These are phyloP conservation scores for Aspergillus neotritici DNA, from an alignment of 2,329 filamentous ascomycete species.

Conservation along the genomic window DNA sequence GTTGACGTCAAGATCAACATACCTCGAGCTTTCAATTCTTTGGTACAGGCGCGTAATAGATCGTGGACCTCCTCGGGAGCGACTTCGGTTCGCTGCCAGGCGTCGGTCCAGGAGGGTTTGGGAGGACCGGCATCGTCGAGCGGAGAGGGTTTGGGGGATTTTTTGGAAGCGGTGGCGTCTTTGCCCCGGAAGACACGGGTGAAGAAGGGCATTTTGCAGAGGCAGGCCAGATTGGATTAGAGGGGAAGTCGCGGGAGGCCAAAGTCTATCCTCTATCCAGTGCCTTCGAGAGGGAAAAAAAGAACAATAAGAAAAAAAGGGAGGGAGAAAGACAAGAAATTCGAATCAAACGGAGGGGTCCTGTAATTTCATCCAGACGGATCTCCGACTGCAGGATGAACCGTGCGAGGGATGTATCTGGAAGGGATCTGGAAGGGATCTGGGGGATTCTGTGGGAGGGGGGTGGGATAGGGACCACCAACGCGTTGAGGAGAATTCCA, in stretches of 20 bases:
- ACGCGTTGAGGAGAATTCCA: no score
- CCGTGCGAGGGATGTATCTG: no score
- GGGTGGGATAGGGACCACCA: no score
- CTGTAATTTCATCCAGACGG: not conserved
- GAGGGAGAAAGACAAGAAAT: conserved; percentile 1
- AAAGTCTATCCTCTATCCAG: conserved; percentile 6
- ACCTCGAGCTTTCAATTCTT: conserved; percentile 94
- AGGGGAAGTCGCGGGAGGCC: conserved; percentile 1
- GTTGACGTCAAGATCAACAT: conserved; percentile 32
- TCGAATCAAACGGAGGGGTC: conserved; percentile 10
- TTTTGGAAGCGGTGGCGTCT: conserved; percentile 62
- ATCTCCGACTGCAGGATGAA: not conserved
- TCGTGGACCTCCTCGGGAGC: conserved; percentile 88
- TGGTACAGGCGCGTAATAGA: conserved; percentile 74
- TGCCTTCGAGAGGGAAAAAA: conserved; percentile 4
- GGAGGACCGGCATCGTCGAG: conserved; percentile 50
- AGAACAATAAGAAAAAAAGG: conserved; percentile 4
- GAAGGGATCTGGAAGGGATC: no score
- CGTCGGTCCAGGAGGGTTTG: conserved; percentile 80
- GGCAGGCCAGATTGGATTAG: conserved; percentile 9
- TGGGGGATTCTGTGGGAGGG: no score
- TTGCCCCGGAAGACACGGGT: conserved; percentile 66
- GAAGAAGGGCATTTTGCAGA: conserved; percentile 51
- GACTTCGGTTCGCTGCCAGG: conserved; percentile 75
- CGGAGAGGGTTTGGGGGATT: conserved; percentile 47